Percentiles rank a stretch among this genome's conserved stretches.
Evolutionary conservation across 2,329 filamentous ascomycete genomes (phyloP).

Genomic region (Beauveria varroae): DNA sequence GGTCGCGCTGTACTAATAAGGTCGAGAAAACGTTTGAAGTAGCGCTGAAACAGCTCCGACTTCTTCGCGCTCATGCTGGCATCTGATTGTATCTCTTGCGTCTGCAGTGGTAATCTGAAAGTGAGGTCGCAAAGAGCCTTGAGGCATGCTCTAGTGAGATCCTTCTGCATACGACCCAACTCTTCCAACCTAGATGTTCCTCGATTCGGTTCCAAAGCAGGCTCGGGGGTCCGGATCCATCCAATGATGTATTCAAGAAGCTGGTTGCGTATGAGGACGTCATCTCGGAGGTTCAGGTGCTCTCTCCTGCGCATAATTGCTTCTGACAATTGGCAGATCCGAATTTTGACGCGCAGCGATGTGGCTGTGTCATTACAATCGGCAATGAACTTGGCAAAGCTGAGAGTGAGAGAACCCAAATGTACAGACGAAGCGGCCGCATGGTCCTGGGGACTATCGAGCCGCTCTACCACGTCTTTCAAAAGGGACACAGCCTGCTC

Average conservation of each 20-base stretch:
- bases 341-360: conserved; percentile 58
- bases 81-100: conserved; percentile 57
- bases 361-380: conserved; percentile 47
- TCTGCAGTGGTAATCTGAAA: conserved; percentile 58
- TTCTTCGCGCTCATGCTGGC: conserved; percentile 61
- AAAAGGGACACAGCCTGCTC: conserved; percentile 60
- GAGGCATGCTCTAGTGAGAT: conserved; percentile 59
- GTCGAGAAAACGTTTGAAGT: conserved; percentile 63
- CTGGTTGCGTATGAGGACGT: conserved; percentile 62
- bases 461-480: conserved; percentile 54
- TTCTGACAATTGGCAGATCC: conserved; percentile 60
- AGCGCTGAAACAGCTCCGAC: conserved; percentile 63
- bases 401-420: conserved; percentile 55
- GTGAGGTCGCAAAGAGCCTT: conserved; percentile 59
- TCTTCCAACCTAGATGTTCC: conserved; percentile 48
- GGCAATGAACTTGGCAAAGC: conserved; percentile 60
- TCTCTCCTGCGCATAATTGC: conserved; percentile 59
- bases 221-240: conserved; percentile 57
- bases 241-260: conserved; percentile 60
- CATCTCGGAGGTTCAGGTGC: conserved; percentile 59
- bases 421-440: conserved; percentile 56
- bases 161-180: conserved; percentile 49
- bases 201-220: conserved; percentile 34
- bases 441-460: conserved; percentile 56
- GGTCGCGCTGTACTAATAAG: conserved; percentile 52